These are phyloP conservation scores for Phyllosticta ampelicida DNA, from an alignment of 2,329 filamentous ascomycete species.

Conservation along the genomic window DNA sequence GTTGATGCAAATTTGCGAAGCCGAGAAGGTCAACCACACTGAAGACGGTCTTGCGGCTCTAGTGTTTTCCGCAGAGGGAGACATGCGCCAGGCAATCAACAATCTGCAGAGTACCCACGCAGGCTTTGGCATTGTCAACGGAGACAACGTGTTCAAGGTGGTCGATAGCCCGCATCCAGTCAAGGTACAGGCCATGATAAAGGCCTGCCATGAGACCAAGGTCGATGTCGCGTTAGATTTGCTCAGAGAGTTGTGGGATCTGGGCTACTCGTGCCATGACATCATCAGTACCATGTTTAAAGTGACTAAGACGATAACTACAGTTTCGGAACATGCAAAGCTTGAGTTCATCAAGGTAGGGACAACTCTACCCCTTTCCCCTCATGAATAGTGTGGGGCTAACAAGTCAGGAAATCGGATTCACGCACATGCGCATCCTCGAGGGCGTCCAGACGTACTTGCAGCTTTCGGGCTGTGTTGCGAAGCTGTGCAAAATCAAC, in stretches of 20 bases:
- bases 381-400: background rate
- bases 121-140: conserved; percentile 93
- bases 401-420: conserved; percentile 66
- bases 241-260: conserved; percentile 81
- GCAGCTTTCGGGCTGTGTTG: conserved; percentile 86
- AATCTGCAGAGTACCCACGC: conserved; percentile 89
- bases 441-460: conserved; percentile 93
- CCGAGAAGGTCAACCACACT: conserved; percentile 79
- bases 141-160: conserved; percentile 95
- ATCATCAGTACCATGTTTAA: conserved; percentile 99
- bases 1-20: conserved; percentile 82
- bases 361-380: too few species aligned
- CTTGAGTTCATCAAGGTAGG: conserved; percentile 78
- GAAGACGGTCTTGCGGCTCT: conserved; percentile 93
- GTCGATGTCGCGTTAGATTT: conserved; percentile 78
- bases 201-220: conserved; percentile 87
- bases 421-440: conserved; percentile 98
- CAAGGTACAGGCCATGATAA: conserved; percentile 97
- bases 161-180: conserved; percentile 96
- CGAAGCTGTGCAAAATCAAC: conserved; percentile 85
- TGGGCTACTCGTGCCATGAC: conserved; percentile 97
- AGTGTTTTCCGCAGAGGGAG: conserved; percentile 92
- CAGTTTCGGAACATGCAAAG: conserved; percentile 86
- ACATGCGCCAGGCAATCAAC: conserved; percentile 99
- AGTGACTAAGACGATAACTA: conserved; percentile 91